A percentile compares a stretch with the other conserved stretches of the same genome.
phyloP scores from a whole-genome alignment of 345 rosid species.

The Eucalyptus grandis region DNA sequence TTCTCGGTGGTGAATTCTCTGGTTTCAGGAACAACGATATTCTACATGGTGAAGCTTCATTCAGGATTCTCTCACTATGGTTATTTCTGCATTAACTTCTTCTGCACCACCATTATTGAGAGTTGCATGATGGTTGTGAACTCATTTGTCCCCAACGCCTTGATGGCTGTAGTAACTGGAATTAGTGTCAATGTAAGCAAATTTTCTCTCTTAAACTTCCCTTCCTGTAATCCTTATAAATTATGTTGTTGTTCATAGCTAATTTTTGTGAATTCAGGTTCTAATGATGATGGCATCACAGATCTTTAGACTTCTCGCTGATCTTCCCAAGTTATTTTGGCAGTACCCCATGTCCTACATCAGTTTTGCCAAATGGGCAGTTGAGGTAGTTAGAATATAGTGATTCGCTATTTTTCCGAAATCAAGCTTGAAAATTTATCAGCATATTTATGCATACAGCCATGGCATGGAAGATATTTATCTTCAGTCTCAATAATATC shows the following conservation, averaged over 20 bases:
- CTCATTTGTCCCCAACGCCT: neutral
- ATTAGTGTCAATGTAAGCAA: neutral
- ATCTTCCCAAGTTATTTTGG: conserved; percentile 1
- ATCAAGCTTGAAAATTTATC: neutral
- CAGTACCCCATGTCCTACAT: neutral
- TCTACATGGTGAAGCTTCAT: neutral
- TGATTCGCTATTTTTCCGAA: neutral
- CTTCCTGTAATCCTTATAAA: neutral
- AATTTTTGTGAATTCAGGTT: neutral
- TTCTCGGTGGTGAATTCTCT: neutral
- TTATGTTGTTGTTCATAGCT: neutral
- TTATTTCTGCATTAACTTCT: neutral
- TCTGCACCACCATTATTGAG: neutral
- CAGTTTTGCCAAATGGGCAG: neutral
- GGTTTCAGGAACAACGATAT: neutral
- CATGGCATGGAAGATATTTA: neutral
- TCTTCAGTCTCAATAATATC: neutral
- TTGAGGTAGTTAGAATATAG: neutral
- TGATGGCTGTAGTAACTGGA: neutral
- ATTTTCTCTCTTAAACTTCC: neutral
- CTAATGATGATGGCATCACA: neutral
- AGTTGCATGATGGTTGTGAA: no score
- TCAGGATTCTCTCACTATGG: neutral
- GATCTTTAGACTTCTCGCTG: neutral
- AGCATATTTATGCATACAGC: neutral